Evolutionary conservation across 257 asterid species (phyloP).

Genomic region (Ilex asprella): DNA sequence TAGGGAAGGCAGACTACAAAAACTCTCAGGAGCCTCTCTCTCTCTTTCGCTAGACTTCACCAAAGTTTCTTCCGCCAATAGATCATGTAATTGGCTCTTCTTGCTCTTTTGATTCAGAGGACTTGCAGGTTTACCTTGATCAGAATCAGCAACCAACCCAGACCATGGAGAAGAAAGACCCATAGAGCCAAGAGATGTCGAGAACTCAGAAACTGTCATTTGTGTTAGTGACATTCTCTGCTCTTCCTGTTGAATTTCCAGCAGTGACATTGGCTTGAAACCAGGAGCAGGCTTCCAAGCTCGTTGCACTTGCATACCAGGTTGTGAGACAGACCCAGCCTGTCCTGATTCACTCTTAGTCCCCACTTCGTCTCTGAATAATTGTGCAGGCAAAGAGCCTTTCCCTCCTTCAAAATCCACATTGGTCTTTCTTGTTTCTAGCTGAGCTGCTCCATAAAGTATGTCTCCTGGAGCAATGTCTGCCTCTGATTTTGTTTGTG

Average conservation of each 20-base stretch:
- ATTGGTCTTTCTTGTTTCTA: conserved; percentile 31
- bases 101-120: conserved; percentile 37
- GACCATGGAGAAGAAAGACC: conserved; percentile 59
- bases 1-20: conserved; percentile 19
- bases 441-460: conserved; percentile 24
- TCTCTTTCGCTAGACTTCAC: conserved; percentile 40
- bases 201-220: conserved; percentile 42
- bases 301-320: conserved; percentile 37
- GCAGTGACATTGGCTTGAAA: conserved; percentile 75
- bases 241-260: conserved; percentile 94
- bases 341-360: conserved; percentile 28
- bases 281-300: conserved; percentile 99
- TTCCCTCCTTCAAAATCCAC: too few species aligned
- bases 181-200: conserved; percentile 47
- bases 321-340: conserved; percentile 24
- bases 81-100: conserved; percentile 50
- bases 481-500: conserved; percentile 29
- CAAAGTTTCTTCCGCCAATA: conserved; percentile 44
- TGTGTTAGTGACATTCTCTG: conserved; percentile 70
- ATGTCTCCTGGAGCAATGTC: conserved; percentile 24
- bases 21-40: conserved; percentile 31
- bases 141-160: conserved; percentile 49
- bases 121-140: conserved; percentile 39
- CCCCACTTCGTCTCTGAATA: conserved; percentile 10
- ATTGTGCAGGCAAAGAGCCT: too few species aligned